These are phyloP conservation scores for Nothophytophthora sp. DNA, from an alignment of 352 stramenopile species.

Conservation along the genomic window DNA sequence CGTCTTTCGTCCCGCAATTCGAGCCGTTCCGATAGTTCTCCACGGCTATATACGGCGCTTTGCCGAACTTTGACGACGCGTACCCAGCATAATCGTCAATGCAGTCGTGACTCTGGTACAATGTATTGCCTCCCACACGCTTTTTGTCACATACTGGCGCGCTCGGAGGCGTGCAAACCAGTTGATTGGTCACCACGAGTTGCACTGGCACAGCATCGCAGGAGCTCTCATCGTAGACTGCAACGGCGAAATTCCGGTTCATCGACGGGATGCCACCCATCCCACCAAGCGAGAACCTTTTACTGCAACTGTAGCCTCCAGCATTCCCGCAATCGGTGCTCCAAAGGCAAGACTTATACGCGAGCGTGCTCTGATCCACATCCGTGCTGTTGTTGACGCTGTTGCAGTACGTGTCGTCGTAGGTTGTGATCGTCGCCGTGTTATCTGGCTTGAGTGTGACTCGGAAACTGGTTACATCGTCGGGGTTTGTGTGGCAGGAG, in stretches of 20 bases:
- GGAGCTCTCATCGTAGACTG: slow-evolving; percentile 1
- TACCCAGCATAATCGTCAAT: slow-evolving; percentile 2
- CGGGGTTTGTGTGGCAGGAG: slow-evolving; percentile 1
- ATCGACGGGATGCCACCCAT: too few relatives aligned
- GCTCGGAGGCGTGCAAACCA: background rate
- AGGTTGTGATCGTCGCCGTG: background rate
- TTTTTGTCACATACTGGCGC: background rate
- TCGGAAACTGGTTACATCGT: slow-evolving; percentile 4
- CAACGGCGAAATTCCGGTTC: too few relatives aligned
- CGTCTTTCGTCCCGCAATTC: background rate
- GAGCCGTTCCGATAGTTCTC: background rate
- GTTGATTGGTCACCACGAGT: slow-evolving; percentile 6
- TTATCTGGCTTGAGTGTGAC: background rate
- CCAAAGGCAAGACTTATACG: too few relatives aligned
- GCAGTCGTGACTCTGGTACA: slow-evolving; percentile 1
- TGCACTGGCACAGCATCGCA: background rate
- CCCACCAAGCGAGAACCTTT: background rate
- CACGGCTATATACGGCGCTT: background rate
- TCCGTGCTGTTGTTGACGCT: background rate
- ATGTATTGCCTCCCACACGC: background rate
- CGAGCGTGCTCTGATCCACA: background rate
- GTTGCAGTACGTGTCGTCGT: background rate
- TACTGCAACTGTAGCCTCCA: slow-evolving; percentile 3
- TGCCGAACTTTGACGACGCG: background rate
- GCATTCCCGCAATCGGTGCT: background rate